Percentiles rank a stretch among this genome's conserved stretches.
These are phyloP conservation scores for Boletus eberwhitei DNA, from an alignment of 768 basidiomycete genomes.

Conservation along the genomic window DNA sequence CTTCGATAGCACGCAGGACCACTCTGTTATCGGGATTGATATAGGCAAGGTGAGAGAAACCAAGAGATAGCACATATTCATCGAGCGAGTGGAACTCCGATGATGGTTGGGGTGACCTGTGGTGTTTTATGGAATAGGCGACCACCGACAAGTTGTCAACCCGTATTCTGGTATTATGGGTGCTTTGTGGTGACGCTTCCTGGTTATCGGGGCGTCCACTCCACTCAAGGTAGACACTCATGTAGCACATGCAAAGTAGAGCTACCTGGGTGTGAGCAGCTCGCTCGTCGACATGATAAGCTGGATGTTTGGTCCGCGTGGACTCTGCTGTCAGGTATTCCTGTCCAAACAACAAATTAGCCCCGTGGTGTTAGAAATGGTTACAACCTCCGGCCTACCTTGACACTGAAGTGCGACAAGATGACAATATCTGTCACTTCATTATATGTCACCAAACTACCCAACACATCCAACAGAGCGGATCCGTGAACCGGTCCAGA, in stretches of 20 bases:
- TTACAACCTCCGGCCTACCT: neutral
- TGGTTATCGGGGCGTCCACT: no score
- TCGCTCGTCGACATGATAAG: neutral
- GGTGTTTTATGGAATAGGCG: no score
- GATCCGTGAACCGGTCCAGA: neutral
- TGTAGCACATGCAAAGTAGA: slow-evolving; percentile 1
- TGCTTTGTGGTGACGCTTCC: no score
- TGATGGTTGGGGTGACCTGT: no score
- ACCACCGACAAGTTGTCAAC: no score
- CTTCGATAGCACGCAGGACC: neutral
- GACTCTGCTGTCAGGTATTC: slow-evolving; percentile 1
- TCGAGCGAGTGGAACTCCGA: neutral
- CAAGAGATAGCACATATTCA: neutral
- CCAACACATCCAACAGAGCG: neutral
- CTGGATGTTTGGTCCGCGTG: neutral
- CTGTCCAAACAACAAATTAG: neutral
- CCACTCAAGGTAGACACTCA: neutral
- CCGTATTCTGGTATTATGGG: no score
- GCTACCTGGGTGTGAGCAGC: neutral
- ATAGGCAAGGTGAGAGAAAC: neutral
- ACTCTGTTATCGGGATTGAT: neutral
- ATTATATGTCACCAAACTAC: neutral
- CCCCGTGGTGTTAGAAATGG: neutral
- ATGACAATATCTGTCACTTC: neutral
- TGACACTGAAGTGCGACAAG: neutral